Evolutionary conservation across 1,139 yeast genomes (phyloP).

Genomic region (Hyphopichia khmerensis): DNA sequence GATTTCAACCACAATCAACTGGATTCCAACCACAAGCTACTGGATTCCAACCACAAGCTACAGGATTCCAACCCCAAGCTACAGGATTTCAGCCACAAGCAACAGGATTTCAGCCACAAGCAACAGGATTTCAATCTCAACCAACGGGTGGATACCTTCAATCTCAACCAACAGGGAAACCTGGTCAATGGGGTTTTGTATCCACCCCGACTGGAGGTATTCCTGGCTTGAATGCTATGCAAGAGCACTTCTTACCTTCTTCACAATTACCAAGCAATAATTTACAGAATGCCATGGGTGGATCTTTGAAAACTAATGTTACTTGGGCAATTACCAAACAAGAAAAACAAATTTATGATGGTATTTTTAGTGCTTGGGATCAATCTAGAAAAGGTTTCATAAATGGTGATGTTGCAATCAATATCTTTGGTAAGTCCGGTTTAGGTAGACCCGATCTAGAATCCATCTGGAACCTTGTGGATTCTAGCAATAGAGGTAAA

Average conservation of each 20-base stretch:
- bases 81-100: constrained; percentile 37
- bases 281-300: constrained; percentile 54
- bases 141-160: constrained; percentile 58
- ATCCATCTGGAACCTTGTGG: constrained; percentile 83
- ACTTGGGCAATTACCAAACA: constrained; percentile 81
- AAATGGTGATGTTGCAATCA: constrained; percentile 80
- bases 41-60: constrained; percentile 34
- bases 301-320: constrained; percentile 47
- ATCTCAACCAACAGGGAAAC: constrained; percentile 66
- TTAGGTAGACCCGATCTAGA: constrained; percentile 82
- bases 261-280: constrained; percentile 39
- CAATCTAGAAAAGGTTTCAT: constrained; percentile 62
- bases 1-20: constrained; percentile 25
- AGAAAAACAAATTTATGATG: constrained; percentile 84
- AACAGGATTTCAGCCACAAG: constrained; percentile 40
- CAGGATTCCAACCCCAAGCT: constrained; percentile 43
- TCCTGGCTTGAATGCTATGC: constrained; percentile 76
- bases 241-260: constrained; percentile 74
- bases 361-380: constrained; percentile 88
- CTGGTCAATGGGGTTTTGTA: constrained; percentile 83
- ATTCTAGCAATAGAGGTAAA: constrained; percentile 68
- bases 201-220: constrained; percentile 71
- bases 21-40: constrained; percentile 37
- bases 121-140: constrained; percentile 44
- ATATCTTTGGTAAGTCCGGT: constrained; percentile 88